phyloP scores from a whole-genome alignment of 169 alveolate genomes.

The Eimeria necatrix region DNA sequence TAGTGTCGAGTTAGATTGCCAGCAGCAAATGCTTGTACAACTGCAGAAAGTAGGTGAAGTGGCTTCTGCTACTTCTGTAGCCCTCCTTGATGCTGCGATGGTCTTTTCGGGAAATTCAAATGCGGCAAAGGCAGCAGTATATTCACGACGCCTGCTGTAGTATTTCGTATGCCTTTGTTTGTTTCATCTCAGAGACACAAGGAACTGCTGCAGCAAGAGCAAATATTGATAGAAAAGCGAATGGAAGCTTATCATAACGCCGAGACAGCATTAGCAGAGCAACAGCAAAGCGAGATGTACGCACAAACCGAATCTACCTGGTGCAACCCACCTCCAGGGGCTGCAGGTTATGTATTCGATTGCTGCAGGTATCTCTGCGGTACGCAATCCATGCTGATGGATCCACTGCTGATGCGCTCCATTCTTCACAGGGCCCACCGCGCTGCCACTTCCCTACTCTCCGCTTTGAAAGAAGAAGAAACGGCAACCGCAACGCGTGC shows the following conservation, averaged over 20 bases:
- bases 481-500: neutral
- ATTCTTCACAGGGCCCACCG: slow-evolving; percentile 16
- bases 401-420: neutral
- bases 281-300: slow-evolving; percentile 6
- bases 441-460: neutral
- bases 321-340: slow-evolving; percentile 15
- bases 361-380: neutral
- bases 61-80: neutral
- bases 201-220: slow-evolving; percentile 28
- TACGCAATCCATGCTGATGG: slow-evolving; percentile 1
- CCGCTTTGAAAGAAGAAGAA: slow-evolving; percentile 23
- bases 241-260: neutral
- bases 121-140: slow-evolving; percentile 14
- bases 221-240: neutral
- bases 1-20: neutral
- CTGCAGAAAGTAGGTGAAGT: slow-evolving; percentile 20
- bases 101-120: neutral
- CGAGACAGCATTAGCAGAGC: neutral
- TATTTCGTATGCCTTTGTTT: neutral
- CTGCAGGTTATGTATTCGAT: neutral
- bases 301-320: neutral
- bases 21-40: neutral
- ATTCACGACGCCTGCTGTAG: neutral
- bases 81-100: neutral
- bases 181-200: neutral